phyloP scores from a whole-genome alignment of 805 yeast genomes.

The Cyberlindnera samutprakarnensis region DNA sequence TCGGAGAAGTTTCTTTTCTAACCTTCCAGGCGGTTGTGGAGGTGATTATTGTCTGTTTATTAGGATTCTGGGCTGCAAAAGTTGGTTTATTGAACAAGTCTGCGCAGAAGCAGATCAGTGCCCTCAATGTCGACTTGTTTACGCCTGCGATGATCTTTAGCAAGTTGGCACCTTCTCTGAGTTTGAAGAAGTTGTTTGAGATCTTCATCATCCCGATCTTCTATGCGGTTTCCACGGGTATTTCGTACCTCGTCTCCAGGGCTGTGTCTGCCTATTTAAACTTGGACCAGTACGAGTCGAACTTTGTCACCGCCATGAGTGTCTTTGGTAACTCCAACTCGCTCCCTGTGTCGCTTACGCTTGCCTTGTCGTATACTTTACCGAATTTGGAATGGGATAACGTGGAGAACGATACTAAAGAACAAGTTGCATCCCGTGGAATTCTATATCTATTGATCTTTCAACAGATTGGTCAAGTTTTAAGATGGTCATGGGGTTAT shows the following conservation, averaged over 20 bases:
- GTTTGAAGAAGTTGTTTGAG: slow-evolving; percentile 71
- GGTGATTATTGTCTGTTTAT: slow-evolving; percentile 77
- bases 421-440: slow-evolving; percentile 72
- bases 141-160: slow-evolving; percentile 93
- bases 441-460: slow-evolving; percentile 65
- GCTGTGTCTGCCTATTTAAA: slow-evolving; percentile 43
- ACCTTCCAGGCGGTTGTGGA: slow-evolving; percentile 90
- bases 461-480: slow-evolving; percentile 77
- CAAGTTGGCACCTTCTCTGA: slow-evolving; percentile 61
- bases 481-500: slow-evolving; percentile 87
- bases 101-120: slow-evolving; percentile 72
- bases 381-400: slow-evolving; percentile 76
- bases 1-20: slow-evolving; percentile 37
- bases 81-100: slow-evolving; percentile 58
- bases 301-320: slow-evolving; percentile 94
- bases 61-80: slow-evolving; percentile 82
- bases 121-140: slow-evolving; percentile 81
- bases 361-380: slow-evolving; percentile 68
- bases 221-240: slow-evolving; percentile 73
- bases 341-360: slow-evolving; percentile 83
- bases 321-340: slow-evolving; percentile 96
- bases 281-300: slow-evolving; percentile 68
- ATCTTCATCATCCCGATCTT: slow-evolving; percentile 79
- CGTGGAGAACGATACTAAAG: slow-evolving; percentile 55
- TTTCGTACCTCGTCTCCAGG: slow-evolving; percentile 59